Base-by-base conservation (phyloP, 176 grass and related monocot genomes). In the Areca catechu region DNA sequence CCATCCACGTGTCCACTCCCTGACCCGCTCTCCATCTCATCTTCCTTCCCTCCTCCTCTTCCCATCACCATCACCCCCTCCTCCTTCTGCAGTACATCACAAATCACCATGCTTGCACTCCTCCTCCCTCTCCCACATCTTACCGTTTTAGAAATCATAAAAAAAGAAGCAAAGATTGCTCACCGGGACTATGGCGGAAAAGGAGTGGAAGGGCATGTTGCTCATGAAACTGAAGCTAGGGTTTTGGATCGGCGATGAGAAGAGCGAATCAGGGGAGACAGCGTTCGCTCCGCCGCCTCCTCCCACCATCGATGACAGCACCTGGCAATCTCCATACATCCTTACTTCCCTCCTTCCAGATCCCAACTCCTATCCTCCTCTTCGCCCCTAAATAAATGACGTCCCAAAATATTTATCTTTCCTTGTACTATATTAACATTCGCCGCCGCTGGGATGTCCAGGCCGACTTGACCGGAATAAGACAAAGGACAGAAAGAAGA, bases 321-420 rank as follows among this genome's bases (percentile, higher is more conserved):
- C 84, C 69, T 98, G 93, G 65, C 93, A 98, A 78, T 98, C 87
- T 67, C 93, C 93, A 54, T 92, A 98, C 93, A 98, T 98, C 34
- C 34, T 77, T 43, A 12, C 34, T 43, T 14, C 34, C 34, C 34
- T 43, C 34, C 34, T 10, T 12, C 10, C 7, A 43, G 34, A 43
- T 43, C 34, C 34, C 10, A 43, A 43, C 34, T 12, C 34, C 6
- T 34, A 34, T 9, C 30, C 30, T 34, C 30, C 34, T 43, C 34
- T 14, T 43, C 34, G 5, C 7, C 34, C 34, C 34, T 43, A 43
- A 43, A 14, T 14, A 12, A 12, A 43, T n/a, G 14, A 43, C 3
- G 34, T 14, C 10, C 34, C 34, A 12, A 2, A 9, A 43, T 43
- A 43, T 43, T 12, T 6, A 12, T 43, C 9, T 43, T 2, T 12